Evolutionary conservation across 352 stramenopile species (phyloP).

Genomic region (Globisporangium perplexum): DNA sequence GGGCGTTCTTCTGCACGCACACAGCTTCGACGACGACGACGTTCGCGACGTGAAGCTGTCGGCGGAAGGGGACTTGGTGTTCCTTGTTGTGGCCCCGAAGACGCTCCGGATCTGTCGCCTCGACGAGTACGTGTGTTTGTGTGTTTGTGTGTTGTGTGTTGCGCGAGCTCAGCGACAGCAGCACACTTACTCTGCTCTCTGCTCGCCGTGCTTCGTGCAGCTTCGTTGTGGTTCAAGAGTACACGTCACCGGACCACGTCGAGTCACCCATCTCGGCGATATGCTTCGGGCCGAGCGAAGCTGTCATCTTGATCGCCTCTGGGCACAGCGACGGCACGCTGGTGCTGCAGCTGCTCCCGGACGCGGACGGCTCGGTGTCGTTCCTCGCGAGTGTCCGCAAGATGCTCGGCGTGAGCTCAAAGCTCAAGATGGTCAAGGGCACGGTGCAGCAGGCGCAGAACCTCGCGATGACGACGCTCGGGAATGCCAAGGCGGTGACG

Average conservation of each 20-base stretch:
- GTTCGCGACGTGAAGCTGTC: slow-evolving; percentile 50
- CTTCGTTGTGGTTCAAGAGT: slow-evolving; percentile 75
- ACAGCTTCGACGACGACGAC: slow-evolving; percentile 40
- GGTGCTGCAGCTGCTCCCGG: slow-evolving; percentile 73
- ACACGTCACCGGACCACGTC: slow-evolving; percentile 21
- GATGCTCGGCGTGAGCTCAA: slow-evolving; percentile 71
- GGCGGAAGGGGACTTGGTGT: slow-evolving; percentile 64
- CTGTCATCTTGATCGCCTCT: slow-evolving; percentile 63
- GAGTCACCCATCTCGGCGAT: slow-evolving; percentile 47
- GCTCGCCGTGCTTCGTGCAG: slow-evolving; percentile 21
- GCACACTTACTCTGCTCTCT: not conserved
- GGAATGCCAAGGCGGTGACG: slow-evolving; percentile 79
- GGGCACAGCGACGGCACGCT: slow-evolving; percentile 70
- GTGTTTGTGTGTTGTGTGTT: not conserved
- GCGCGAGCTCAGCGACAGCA: not conserved
- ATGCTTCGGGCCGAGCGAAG: slow-evolving; percentile 69
- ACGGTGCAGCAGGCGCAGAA: slow-evolving; percentile 87
- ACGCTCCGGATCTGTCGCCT: slow-evolving; percentile 65
- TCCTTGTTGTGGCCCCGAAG: slow-evolving; percentile 42
- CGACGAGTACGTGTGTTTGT: slow-evolving; percentile 58
- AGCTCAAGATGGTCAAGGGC: slow-evolving; percentile 84
- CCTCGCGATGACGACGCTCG: slow-evolving; percentile 73
- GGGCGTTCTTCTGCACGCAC: slow-evolving; percentile 42
- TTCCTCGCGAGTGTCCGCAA: slow-evolving; percentile 67
- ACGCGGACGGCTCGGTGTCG: slow-evolving; percentile 73